phyloP scores from a whole-genome alignment of 768 basidiomycete genomes.

The Serpula lacrymans region DNA sequence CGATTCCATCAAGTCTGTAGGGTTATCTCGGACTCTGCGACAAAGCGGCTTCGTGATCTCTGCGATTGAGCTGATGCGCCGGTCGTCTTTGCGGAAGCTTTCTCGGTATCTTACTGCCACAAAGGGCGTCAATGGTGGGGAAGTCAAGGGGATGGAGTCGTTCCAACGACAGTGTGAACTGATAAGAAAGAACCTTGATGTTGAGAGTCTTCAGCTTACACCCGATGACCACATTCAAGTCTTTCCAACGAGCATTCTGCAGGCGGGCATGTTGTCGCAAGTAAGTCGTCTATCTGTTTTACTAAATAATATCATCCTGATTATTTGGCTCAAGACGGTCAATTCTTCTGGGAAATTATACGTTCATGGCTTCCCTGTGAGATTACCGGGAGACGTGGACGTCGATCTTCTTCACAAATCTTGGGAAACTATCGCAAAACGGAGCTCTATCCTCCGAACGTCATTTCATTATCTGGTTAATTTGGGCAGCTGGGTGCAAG shows the following conservation, averaged over 20 bases:
- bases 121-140: conserved; percentile 14
- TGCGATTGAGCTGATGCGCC: conserved; percentile 36
- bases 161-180: conserved; percentile 6
- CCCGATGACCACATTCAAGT: conserved; percentile 29
- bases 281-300: conserved; percentile 21
- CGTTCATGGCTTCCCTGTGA: conserved; percentile 30
- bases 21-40: conserved; percentile 34
- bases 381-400: conserved; percentile 15
- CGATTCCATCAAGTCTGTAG: conserved; percentile 46
- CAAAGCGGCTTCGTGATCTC: conserved; percentile 30
- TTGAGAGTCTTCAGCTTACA: conserved; percentile 13
- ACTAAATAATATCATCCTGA: too few relatives aligned
- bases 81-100: conserved; percentile 15
- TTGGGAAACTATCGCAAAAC: conserved; percentile 31
- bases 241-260: conserved; percentile 41
- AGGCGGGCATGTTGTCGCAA: conserved; percentile 50
- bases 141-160: background rate
- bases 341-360: conserved; percentile 26
- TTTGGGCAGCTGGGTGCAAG: conserved; percentile 28
- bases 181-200: conserved; percentile 8
- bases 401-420: conserved; percentile 28
- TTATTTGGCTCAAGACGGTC: conserved; percentile 19
- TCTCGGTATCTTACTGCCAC: conserved; percentile 15
- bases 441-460: conserved; percentile 42
- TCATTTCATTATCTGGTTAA: conserved; percentile 43